These are phyloP conservation scores for Clonostachys rosea DNA, from an alignment of 2,329 filamentous ascomycete genomes.

Conservation along the genomic window DNA sequence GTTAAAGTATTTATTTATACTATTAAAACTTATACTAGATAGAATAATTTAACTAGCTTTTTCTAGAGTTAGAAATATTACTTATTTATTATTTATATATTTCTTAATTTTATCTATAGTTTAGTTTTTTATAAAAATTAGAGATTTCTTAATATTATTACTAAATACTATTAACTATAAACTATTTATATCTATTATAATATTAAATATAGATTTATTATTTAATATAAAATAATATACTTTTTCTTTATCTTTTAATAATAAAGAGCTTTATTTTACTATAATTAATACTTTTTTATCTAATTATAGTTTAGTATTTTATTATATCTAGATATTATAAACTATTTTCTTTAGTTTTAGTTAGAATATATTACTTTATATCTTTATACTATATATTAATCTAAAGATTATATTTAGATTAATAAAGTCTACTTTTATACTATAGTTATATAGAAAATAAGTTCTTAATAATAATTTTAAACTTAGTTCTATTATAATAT, in stretches of 20 bases:
- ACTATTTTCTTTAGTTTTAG: too few relatives aligned
- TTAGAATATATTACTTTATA: too few relatives aligned
- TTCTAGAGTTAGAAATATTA: not conserved
- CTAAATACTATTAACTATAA: not conserved
- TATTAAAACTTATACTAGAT: not conserved
- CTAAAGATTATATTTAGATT: too few relatives aligned
- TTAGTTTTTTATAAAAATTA: not conserved
- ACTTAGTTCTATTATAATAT: too few relatives aligned
- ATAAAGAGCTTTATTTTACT: not conserved
- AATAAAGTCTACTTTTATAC: too few relatives aligned
- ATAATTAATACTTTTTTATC: not conserved
- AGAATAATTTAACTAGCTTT: not conserved
- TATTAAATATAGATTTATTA: not conserved
- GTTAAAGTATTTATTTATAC: not conserved
- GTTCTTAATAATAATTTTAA: too few relatives aligned
- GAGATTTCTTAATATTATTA: not conserved
- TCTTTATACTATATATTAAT: too few relatives aligned
- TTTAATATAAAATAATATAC: not conserved
- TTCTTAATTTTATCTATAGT: not conserved
- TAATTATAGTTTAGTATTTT: too few relatives aligned
- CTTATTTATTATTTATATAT: not conserved
- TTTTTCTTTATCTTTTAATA: not conserved
- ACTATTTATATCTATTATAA: not conserved
- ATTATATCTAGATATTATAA: too few relatives aligned
- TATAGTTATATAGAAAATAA: too few relatives aligned